Conservation (phyloP, 1,284 basidiomycete genomes). For the Trametes pubescens region DNA sequence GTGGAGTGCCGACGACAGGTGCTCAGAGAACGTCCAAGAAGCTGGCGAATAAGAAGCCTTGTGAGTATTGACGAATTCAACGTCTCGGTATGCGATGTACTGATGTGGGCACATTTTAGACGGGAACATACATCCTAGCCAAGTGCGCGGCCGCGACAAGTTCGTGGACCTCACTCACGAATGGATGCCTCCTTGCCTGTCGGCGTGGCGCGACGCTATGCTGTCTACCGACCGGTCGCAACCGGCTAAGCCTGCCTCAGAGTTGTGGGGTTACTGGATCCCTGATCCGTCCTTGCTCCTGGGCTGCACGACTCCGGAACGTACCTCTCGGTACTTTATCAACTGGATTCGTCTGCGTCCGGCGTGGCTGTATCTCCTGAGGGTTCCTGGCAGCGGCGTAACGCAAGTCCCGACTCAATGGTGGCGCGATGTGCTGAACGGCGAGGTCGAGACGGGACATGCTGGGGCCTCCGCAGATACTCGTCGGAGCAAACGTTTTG, state of each 20-base stretch:
- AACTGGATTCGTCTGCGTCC: constrained; percentile 10
- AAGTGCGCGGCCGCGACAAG: constrained; percentile 13
- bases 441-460: neutral
- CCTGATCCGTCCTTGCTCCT: constrained; percentile 17
- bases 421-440: constrained; percentile 18
- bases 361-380: constrained; percentile 17
- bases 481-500: neutral
- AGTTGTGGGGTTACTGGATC: constrained; percentile 21
- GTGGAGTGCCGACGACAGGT: neutral
- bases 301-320: neutral
- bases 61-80: neutral
- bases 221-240: neutral
- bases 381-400: neutral
- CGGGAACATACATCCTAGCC: neutral
- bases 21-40: neutral
- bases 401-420: neutral
- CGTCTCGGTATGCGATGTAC: neutral
- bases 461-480: neutral
- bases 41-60: neutral
- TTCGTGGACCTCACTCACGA: constrained; percentile 10
- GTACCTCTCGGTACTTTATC: constrained; percentile 5
- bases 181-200: constrained; percentile 10
- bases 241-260: neutral
- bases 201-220: constrained; percentile 10
- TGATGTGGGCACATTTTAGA: neutral